phyloP scores from a whole-genome alignment of 768 basidiomycete species.

The Leccinum ochraceum region DNA sequence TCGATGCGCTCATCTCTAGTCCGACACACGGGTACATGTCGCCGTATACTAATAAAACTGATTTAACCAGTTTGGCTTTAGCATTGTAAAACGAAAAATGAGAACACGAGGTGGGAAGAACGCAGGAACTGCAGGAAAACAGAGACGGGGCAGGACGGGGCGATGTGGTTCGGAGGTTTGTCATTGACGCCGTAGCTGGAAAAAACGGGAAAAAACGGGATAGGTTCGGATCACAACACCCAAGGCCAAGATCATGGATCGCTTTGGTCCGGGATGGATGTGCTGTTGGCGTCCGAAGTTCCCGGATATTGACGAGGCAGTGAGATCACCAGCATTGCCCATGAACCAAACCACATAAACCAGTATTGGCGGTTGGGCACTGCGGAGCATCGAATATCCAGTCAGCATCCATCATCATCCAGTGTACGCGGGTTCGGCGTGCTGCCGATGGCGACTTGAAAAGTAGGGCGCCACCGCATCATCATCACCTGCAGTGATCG shows the following conservation, averaged over 20 bases:
- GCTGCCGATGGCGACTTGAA: neutral
- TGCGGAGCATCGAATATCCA: constrained; percentile 15
- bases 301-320: constrained; percentile 13
- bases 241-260: neutral
- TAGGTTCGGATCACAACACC: constrained; percentile 23
- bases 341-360: neutral
- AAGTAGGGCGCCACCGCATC: neutral
- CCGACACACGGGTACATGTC: neutral
- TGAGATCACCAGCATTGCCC: constrained; percentile 2
- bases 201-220: constrained; percentile 18
- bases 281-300: constrained; percentile 19
- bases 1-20: neutral
- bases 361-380: neutral
- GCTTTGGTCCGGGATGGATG: constrained; percentile 12
- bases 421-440: neutral
- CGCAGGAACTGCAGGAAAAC: neutral
- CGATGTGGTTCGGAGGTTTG: constrained; percentile 2
- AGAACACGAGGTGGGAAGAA: constrained; percentile 3
- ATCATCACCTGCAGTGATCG: constrained; percentile 12
- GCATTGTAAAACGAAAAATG: constrained; percentile 5
- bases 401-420: neutral
- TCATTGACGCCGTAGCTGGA: neutral
- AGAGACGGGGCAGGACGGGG: neutral
- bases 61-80: neutral
- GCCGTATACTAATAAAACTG: neutral